Percentiles rank a stretch among this genome's conserved stretches.
Evolutionary conservation across 1,284 basidiomycete species (phyloP).

Genomic region (Apiotrichum sp.): DNA sequence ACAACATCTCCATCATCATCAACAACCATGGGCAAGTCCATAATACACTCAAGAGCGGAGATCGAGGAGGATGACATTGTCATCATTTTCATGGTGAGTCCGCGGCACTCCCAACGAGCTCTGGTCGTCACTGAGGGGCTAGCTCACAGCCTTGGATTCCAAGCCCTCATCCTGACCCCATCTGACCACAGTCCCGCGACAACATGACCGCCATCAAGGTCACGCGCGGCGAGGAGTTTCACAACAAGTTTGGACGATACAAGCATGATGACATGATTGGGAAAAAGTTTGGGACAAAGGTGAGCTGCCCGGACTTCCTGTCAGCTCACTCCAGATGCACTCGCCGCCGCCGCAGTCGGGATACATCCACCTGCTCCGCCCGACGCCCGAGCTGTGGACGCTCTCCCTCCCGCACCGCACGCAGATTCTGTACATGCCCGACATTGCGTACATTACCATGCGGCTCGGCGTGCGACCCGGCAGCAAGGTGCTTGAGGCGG

Average conservation of each 20-base stretch:
- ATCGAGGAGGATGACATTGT: conserved; percentile 76
- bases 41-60: conserved; percentile 40
- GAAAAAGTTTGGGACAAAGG: conserved; percentile 76
- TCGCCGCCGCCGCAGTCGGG: conserved; percentile 42
- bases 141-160: too few relatives aligned
- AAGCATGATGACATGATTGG: conserved; percentile 81
- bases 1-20: neutral
- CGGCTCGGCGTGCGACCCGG: conserved; percentile 79
- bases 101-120: neutral
- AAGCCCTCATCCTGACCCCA: too few relatives aligned
- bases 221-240: conserved; percentile 72
- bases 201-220: conserved; percentile 72
- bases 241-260: conserved; percentile 85
- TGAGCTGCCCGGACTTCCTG: conserved; percentile 16
- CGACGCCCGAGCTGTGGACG: conserved; percentile 94
- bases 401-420: conserved; percentile 93
- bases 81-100: conserved; percentile 74
- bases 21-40: conserved; percentile 11
- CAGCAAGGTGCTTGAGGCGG: conserved; percentile 85
- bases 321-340: conserved; percentile 41
- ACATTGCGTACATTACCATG: conserved; percentile 88
- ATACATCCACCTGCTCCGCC: conserved; percentile 72
- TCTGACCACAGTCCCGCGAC: conserved; percentile 62
- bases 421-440: conserved; percentile 93
- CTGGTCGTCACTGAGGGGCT: too few relatives aligned